These are phyloP conservation scores for Eutypa lata DNA, from an alignment of 2,329 filamentous ascomycete species.

Conservation along the genomic window DNA sequence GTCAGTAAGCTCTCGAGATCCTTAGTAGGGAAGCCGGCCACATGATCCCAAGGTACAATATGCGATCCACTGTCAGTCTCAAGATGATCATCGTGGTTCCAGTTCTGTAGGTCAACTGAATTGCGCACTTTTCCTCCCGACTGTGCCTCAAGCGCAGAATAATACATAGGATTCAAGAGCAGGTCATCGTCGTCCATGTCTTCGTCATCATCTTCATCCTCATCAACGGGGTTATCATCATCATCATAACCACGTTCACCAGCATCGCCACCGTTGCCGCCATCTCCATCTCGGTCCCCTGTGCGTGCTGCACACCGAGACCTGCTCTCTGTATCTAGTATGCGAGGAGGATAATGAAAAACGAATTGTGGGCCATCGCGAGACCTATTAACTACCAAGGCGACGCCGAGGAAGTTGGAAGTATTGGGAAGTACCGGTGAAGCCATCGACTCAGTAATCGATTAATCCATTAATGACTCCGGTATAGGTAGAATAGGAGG, in stretches of 20 bases:
- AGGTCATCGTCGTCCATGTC: slow-evolving; percentile 50
- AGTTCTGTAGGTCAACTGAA: slow-evolving; percentile 38
- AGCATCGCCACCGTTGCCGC: slow-evolving; percentile 42
- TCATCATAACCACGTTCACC: slow-evolving; percentile 32
- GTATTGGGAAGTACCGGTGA: slow-evolving; percentile 47
- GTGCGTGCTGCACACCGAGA: slow-evolving; percentile 25
- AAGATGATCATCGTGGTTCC: slow-evolving; percentile 53
- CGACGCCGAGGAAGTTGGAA: slow-evolving; percentile 64
- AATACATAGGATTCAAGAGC: slow-evolving; percentile 44
- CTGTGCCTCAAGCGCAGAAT: slow-evolving; percentile 29
- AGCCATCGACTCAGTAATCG: slow-evolving; percentile 35
- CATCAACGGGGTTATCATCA: slow-evolving; percentile 42
- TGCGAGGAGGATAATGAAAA: slow-evolving; percentile 79
- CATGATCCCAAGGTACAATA: slow-evolving; percentile 66
- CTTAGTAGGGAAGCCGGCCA: slow-evolving; percentile 71
- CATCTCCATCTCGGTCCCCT: slow-evolving; percentile 33
- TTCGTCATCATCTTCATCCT: slow-evolving; percentile 27
- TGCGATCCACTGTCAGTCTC: slow-evolving; percentile 55
- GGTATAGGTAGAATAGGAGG: too few species aligned
- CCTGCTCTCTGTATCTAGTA: slow-evolving; percentile 39
- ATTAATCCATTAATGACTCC: neutral
- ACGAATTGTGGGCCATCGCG: slow-evolving; percentile 78
- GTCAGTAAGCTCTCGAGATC: slow-evolving; percentile 79
- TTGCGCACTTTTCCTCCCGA: slow-evolving; percentile 28
- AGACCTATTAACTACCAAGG: slow-evolving; percentile 71